Percentiles rank a stretch among this genome's conserved stretches.
Evolutionary conservation across 495 filamentous ascomycete species (phyloP).

Genomic region (Neurospora sp.): DNA sequence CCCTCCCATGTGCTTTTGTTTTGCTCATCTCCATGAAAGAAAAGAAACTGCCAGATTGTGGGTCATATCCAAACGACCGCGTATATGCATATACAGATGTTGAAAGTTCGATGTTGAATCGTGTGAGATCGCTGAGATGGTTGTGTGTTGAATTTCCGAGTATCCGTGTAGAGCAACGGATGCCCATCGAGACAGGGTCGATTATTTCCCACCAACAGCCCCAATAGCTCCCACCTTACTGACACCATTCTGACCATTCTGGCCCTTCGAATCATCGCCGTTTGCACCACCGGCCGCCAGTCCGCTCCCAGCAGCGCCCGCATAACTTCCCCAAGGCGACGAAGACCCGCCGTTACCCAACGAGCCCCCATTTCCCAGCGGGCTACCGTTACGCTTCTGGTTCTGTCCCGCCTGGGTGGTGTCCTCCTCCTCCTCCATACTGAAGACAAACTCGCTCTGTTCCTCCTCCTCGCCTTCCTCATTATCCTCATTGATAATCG

Average conservation of each 20-base stretch:
- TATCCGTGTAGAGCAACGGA: neutral
- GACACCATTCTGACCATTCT: neutral
- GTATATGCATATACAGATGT: neutral
- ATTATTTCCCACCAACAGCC: neutral
- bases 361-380: slow-evolving; percentile 23
- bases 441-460: slow-evolving; percentile 65
- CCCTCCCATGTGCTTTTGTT: neutral
- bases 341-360: slow-evolving; percentile 25
- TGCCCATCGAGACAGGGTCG: neutral
- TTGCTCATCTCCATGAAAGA: neutral
- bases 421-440: slow-evolving; percentile 68
- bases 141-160: neutral
- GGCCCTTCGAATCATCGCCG: neutral
- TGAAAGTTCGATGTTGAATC: neutral
- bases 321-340: neutral
- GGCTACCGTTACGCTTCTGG: slow-evolving; percentile 30
- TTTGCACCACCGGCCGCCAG: neutral
- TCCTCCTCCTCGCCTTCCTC: slow-evolving; percentile 45
- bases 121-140: neutral
- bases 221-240: neutral
- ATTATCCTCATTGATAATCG: slow-evolving; percentile 32
- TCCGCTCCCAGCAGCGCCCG: neutral
- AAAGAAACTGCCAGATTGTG: neutral
- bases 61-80: neutral
- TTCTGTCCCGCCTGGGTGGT: slow-evolving; percentile 20